These are phyloP conservation scores for Populus trichocarpa DNA, from an alignment of 441 rosid species.

Conservation along the genomic window DNA sequence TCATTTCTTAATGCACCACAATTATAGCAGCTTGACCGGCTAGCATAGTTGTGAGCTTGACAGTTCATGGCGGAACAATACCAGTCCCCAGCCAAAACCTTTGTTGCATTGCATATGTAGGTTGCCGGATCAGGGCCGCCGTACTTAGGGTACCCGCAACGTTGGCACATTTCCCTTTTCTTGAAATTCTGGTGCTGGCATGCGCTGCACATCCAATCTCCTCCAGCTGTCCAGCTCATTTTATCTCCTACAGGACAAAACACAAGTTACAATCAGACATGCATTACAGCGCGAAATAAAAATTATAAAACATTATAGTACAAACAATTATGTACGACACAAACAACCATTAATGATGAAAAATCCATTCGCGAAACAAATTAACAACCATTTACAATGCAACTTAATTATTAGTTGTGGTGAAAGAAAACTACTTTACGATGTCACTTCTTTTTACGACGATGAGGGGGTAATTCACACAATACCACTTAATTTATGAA, in stretches of 20 bases:
- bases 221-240: conserved; percentile 78
- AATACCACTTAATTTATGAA: neutral
- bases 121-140: conserved; percentile 75
- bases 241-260: conserved; percentile 8
- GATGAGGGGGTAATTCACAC: no score
- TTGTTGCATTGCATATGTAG: conserved; percentile 54
- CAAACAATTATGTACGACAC: neutral
- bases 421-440: no score
- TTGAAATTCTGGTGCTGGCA: conserved; percentile 88
- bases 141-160: conserved; percentile 69
- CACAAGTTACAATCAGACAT: neutral
- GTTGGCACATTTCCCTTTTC: conserved; percentile 74
- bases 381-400: no score
- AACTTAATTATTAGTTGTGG: no score
- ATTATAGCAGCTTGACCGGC: conserved; percentile 60
- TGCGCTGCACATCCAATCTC: conserved; percentile 91
- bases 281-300: neutral
- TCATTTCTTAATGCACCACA: conserved; percentile 59
- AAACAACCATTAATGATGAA: no score
- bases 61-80: conserved; percentile 68
- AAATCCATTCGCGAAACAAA: no score
- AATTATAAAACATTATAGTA: neutral
- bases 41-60: conserved; percentile 83
- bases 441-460: no score
- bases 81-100: conserved; percentile 85